Evolutionary conservation across 306 rosid genomes (phyloP), one percentile per base, ranked within the genome.

Genomic region (Castanea sativa): DNA sequence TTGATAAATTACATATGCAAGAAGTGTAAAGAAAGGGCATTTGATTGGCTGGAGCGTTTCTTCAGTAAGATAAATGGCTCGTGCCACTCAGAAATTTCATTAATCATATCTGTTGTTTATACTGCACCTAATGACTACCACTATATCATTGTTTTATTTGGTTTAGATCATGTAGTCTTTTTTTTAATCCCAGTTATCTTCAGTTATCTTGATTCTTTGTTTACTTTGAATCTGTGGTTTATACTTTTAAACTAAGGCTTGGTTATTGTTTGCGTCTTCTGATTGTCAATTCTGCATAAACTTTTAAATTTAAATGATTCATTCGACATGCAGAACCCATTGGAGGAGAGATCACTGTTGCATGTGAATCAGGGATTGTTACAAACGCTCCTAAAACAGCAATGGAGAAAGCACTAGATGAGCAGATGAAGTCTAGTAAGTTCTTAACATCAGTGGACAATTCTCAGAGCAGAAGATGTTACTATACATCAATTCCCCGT

Each of bases 331-430:
- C 88, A 94, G 97, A 92, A 83, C 97, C 98, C 56, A 85, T 92
- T 77, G 97, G 97, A 82, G 98, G 98, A 76, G 98, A 94, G 79
- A 88, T 94, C 74, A 86, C 88, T 69, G 87, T 94, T 82, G 88
- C 83, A 21, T 83, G 81, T 59, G 97, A 91, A 87, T 82, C 85
- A 60, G 84, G 81, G 21, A 74, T 88, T 80, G 72, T 75, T 72
- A 82, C 78, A 78, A 87, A 70, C 83, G 11, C 86, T 49, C 84
- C 88, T 49, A 88, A 87, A 78, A 83, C 86, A 30, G 60, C 83
- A 55, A 83, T 81, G 89, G 98, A 89, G 84, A 84, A 82, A 57
- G 92, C 81, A 59, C 91, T 90, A 76, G 89, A 85, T 74, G 86
- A 90, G 33, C 33, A 30, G 5, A 30, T 30, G 33, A 30, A 30